Percentiles rank a stretch among this genome's conserved stretches.
phyloP scores from a whole-genome alignment of 441 rosid genomes.

The Macaranga tanarius region DNA sequence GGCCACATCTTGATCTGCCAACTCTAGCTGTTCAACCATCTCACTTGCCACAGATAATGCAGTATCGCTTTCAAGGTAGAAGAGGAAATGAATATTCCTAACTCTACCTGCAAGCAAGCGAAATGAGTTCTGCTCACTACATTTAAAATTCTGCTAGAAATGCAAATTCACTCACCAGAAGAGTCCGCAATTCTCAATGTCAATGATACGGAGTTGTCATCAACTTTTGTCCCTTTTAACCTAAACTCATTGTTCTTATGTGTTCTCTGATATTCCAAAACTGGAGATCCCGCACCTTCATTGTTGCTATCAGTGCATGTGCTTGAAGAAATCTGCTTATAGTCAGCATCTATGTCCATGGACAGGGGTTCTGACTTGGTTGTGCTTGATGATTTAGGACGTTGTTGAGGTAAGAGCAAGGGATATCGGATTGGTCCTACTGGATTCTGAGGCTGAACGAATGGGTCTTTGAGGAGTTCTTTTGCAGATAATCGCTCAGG shows the following conservation, averaged over 20 bases:
- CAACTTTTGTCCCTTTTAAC: constrained; percentile 44
- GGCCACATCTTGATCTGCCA: constrained; percentile 47
- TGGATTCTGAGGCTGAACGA: constrained; percentile 46
- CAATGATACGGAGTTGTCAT: constrained; percentile 45
- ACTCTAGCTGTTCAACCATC: constrained; percentile 67
- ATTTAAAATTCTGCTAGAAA: constrained; percentile 4
- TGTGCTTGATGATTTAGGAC: constrained; percentile 25
- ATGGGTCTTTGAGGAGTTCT: constrained; percentile 64
- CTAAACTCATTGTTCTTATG: constrained; percentile 47
- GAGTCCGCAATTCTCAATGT: constrained; percentile 51
- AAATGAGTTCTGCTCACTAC: background rate
- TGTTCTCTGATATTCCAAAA: constrained; percentile 39
- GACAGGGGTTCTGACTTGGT: constrained; percentile 43
- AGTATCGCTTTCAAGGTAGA: constrained; percentile 64
- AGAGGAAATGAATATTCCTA: constrained; percentile 55
- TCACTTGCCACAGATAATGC: constrained; percentile 53
- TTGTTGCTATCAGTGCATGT: constrained; percentile 35
- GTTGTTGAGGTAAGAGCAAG: constrained; percentile 31
- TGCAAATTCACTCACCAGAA: constrained; percentile 29
- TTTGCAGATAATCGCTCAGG: constrained; percentile 54
- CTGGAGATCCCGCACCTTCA: constrained; percentile 26
- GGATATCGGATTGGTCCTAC: constrained; percentile 31
- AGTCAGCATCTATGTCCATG: constrained; percentile 60
- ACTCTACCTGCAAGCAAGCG: constrained; percentile 43
- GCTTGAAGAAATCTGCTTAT: constrained; percentile 34